Percentiles rank a stretch among this genome's conserved stretches.
These are phyloP conservation scores for Draba incana DNA, from an alignment of 345 rosid species.

Conservation along the genomic window DNA sequence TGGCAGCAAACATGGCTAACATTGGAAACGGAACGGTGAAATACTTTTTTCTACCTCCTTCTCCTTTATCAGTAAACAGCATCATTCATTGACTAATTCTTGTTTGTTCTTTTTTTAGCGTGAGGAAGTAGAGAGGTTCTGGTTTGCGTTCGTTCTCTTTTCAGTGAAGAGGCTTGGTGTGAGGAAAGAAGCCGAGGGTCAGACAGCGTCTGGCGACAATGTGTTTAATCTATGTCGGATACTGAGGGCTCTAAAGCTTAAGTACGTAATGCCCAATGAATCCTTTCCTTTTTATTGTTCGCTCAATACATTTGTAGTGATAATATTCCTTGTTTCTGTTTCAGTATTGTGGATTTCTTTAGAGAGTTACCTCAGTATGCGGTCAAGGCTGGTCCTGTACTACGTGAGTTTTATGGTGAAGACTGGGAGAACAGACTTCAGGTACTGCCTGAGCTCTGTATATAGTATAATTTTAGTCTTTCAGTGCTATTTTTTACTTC, in stretches of 20 bases:
- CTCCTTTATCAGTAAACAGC: conserved; percentile 17
- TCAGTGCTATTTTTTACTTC: conserved; percentile 10
- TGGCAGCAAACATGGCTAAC: conserved; percentile 52
- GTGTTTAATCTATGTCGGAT: conserved; percentile 72
- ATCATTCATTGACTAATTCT: conserved; percentile 28
- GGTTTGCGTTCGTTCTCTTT: conserved; percentile 79
- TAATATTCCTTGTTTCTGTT: conserved; percentile 23
- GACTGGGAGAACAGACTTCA: conserved; percentile 92
- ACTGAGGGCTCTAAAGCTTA: conserved; percentile 67
- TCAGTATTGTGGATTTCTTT: conserved; percentile 83
- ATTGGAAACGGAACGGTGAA: conserved; percentile 72
- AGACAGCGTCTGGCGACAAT: conserved; percentile 43
- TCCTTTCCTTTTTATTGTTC: conserved; percentile 4
- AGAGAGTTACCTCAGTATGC: conserved; percentile 89
- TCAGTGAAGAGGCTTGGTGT: conserved; percentile 64
- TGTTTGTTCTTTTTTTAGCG: conserved; percentile 44
- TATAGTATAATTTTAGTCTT: background rate
- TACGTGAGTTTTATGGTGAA: conserved; percentile 63
- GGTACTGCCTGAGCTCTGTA: conserved; percentile 50
- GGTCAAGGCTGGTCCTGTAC: conserved; percentile 75
- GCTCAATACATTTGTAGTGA: background rate
- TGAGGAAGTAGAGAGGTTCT: conserved; percentile 87
- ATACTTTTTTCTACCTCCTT: background rate
- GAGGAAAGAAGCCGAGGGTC: conserved; percentile 45
- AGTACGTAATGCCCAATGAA: conserved; percentile 48